phyloP scores from a whole-genome alignment of 2,329 filamentous ascomycete species.

The Aspergillus hortae region DNA sequence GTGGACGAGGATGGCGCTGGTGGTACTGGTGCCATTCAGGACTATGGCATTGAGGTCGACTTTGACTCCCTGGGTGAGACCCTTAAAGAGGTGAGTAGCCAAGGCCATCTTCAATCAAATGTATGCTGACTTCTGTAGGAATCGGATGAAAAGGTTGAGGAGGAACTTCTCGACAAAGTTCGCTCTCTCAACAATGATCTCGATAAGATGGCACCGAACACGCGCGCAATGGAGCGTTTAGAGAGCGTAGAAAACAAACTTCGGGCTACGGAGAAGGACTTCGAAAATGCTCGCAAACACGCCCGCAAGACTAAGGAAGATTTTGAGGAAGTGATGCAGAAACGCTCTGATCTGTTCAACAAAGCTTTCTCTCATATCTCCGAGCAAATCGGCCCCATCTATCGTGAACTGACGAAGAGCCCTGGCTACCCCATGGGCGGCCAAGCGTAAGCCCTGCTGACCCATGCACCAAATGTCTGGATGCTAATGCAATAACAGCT shows the following conservation, averaged over 20 bases:
- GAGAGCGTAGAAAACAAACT: slow-evolving; percentile 81
- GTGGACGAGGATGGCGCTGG: slow-evolving; percentile 66
- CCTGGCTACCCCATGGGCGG: slow-evolving; percentile 92
- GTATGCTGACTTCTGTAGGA: slow-evolving; percentile 46
- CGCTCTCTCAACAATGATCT: slow-evolving; percentile 70
- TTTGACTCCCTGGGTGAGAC: slow-evolving; percentile 80
- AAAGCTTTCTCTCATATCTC: slow-evolving; percentile 93
- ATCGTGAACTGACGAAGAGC: slow-evolving; percentile 90
- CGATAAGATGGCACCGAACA: slow-evolving; percentile 94
- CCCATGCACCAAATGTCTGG: neutral
- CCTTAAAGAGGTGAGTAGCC: slow-evolving; percentile 64
- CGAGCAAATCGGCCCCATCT: slow-evolving; percentile 88
- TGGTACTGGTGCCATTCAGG: slow-evolving; percentile 59
- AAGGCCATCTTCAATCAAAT: no score
- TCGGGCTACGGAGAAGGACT: slow-evolving; percentile 81
- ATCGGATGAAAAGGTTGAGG: slow-evolving; percentile 67
- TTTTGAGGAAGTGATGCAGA: slow-evolving; percentile 77
- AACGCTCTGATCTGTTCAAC: slow-evolving; percentile 87
- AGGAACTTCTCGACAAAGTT: slow-evolving; percentile 74
- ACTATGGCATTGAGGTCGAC: slow-evolving; percentile 88
- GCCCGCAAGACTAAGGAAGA: slow-evolving; percentile 74
- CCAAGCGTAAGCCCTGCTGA: slow-evolving; percentile 48
- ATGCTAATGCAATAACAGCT: slow-evolving; percentile 38
- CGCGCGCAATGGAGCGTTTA: slow-evolving; percentile 88
- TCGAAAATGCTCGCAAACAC: slow-evolving; percentile 73